Evolutionary conservation across 2,329 filamentous ascomycete species (phyloP), one percentile per base, ranked within the genome.

Genomic region (Dothideomycetes sp.): DNA sequence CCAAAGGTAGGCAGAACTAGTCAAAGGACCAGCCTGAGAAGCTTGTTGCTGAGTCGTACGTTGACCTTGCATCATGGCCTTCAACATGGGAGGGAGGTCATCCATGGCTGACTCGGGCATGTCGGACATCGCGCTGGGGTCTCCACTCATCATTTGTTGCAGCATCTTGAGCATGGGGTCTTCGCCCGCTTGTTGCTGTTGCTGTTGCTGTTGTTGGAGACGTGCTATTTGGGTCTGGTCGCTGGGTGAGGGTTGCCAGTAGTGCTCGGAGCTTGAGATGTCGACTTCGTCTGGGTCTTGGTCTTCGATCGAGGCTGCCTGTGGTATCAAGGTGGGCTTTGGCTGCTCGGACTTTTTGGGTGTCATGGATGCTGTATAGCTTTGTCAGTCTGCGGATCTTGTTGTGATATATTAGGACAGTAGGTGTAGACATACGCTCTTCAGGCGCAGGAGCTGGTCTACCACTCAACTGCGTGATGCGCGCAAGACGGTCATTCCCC

Each of bases 131-230:
- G 38, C 38, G 10, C 28, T 32, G 5, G 37, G 15, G 22, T 40
- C 37, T 22, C 40, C 40, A 6, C 31, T 35, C 67, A 84, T 74
- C 69, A 87, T 76, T 60, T 86, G 80, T 53, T 81, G 75, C 60
- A 89, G 71, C 74, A 88, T 80, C 59, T 76, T 73, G 70, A 83
- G 70, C 73, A 83, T 80, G 10, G 78, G 78, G 53, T 83, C 80
- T n/a, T 78, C 64, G 39, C 58, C 56, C 13, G 57, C 18, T 12
- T 3, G 42, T 56, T 57, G 47, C 23, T 45, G 30, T 20, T 25
- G 29, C 18, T 39, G 37, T 17, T 30, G 37, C 19, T 39, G 33
- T 5, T 28, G 25, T 20, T 34, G 41, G 23, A 33, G 13, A 5
- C 27, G 29, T 11, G 41, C 24, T 38, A 27, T 28, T 23, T 25